Conservation (phyloP, 306 rosid genomes). For the Lagenaria siceraria region DNA sequence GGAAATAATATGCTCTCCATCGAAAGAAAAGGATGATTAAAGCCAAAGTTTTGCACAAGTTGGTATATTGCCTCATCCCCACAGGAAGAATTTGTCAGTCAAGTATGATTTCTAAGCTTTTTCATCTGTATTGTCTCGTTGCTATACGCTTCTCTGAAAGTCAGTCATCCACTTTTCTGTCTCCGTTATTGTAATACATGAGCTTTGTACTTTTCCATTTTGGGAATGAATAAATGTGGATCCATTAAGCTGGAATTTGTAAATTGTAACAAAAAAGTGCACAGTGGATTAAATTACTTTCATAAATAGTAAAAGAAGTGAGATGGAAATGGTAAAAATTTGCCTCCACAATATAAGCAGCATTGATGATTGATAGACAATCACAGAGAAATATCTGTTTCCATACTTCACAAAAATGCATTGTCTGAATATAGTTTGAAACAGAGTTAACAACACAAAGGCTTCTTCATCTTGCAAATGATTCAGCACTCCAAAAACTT, state of each 20-base stretch:
- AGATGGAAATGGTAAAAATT: background rate
- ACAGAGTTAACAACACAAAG: background rate
- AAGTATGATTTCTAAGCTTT: background rate
- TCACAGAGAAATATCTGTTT: background rate
- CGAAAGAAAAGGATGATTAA: background rate
- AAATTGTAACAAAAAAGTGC: background rate
- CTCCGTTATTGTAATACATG: background rate
- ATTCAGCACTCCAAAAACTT: background rate
- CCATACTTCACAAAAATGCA: background rate
- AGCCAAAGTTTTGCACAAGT: background rate
- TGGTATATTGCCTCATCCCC: background rate
- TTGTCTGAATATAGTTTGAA: background rate
- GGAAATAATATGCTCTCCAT: conserved; percentile 9
- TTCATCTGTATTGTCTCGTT: background rate
- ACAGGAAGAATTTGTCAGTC: background rate
- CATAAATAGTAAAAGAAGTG: background rate
- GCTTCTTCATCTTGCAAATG: background rate
- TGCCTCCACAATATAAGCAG: background rate
- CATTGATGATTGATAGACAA: conserved; percentile 3
- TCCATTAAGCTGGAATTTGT: background rate
- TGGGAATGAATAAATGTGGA: background rate
- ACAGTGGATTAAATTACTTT: background rate
- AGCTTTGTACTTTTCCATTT: background rate
- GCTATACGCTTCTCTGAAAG: no score
- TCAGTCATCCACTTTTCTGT: background rate